Evolutionary conservation across 208 protist genomes (phyloP).

Genomic region (Leishmania tarentolae): DNA sequence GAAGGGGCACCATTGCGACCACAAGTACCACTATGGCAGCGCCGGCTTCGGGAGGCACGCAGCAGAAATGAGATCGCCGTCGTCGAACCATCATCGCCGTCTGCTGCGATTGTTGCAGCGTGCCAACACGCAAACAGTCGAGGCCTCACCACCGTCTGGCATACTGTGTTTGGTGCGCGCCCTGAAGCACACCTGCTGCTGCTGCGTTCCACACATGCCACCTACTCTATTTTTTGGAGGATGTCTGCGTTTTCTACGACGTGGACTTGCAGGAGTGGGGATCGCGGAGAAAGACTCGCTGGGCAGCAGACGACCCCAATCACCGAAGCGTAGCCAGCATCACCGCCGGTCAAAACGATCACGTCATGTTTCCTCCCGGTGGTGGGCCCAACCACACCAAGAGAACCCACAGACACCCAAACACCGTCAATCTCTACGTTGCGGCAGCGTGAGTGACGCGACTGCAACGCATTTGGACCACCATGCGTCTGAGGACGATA

Average conservation of each 20-base stretch:
- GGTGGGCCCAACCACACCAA: neutral
- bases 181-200: neutral
- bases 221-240: neutral
- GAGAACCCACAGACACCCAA: neutral
- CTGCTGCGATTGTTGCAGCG: neutral
- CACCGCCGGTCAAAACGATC: neutral
- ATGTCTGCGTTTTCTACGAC: neutral
- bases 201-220: constrained; percentile 8
- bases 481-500: neutral
- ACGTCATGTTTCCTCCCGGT: neutral
- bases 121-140: neutral
- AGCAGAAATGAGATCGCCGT: neutral
- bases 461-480: constrained; percentile 16
- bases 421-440: neutral
- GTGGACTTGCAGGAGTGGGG: neutral
- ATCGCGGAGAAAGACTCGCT: neutral
- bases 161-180: neutral
- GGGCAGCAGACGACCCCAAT: neutral
- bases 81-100: neutral
- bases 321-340: neutral
- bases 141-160: neutral
- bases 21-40: neutral
- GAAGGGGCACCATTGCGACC: neutral
- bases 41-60: neutral
- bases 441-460: constrained; percentile 12